Base-by-base conservation (phyloP, 306 rosid genomes). In the Abrus precatorius region DNA sequence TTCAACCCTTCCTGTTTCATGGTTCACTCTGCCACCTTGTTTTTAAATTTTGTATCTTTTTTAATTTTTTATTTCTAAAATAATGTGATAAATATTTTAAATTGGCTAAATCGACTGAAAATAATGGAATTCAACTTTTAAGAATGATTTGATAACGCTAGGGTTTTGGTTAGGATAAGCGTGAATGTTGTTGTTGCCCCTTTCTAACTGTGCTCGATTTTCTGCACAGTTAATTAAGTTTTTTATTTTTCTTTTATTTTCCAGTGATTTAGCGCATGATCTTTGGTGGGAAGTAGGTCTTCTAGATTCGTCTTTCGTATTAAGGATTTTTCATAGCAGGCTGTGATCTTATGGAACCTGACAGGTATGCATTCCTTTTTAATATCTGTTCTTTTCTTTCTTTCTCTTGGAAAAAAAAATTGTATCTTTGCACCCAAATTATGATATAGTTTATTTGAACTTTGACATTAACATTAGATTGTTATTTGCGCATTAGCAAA, bases 321-420 rank as follows among this genome's bases (percentile, higher is more conserved):
- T 45, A 6, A 9, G 79, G 60, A 40, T 2, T 65, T 47, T 50
- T 69, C 44, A 5, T 30, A 5, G 65, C 49, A 29, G 36, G 44
- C 38, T 73, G 54, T 73, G 72, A 63, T 63, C 49, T 75, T 32
- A 88, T 86, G 92, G 90, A 84, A 64, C 80, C 80, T 76, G 90
- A 86, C 75, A 88, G 92, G 92, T 88, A 67, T 75, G 0, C 10
- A 10, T 69, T 47, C 13, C 28, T 74, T 77, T 54, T 30, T 60
- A 59, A 43, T 67, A 36, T 62, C n/a, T 83, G 76, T 66, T 64
- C 12, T 48, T 10, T 61, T 30, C 7, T 60, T 30, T 11, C 9
- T 29, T 27, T 40, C 52, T 33, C 29, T 57, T 68, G 13, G 47
- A 28, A 20, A 41, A 4, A 41, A 4, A 55, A 69, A 9, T 5